Percentiles rank a stretch among this genome's conserved stretches.
Evolutionary conservation across 2,329 filamentous ascomycete genomes (phyloP).

Genomic region (Zymoseptoria pseudotritici): DNA sequence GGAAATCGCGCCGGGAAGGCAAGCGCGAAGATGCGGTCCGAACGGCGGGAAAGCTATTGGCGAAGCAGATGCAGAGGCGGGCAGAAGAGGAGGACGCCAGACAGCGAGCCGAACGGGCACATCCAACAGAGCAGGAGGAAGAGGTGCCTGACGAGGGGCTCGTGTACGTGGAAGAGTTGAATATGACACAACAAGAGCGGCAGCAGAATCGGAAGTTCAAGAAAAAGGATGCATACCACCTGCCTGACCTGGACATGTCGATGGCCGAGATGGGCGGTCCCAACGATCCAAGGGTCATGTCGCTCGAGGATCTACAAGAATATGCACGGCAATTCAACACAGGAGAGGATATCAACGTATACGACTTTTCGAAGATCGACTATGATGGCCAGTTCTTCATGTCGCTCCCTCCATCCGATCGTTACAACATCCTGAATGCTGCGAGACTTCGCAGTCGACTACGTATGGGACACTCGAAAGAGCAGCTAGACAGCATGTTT

Average conservation of each 20-base stretch:
- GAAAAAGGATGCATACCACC: conserved; percentile 90
- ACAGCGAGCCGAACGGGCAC: conserved; percentile 45
- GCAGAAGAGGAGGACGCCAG: conserved; percentile 73
- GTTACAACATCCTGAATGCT: conserved; percentile 96
- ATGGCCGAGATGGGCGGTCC: conserved; percentile 81
- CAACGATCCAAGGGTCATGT: conserved; percentile 95
- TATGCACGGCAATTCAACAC: conserved; percentile 88
- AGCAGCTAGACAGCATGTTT: conserved; percentile 94
- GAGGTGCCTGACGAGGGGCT: conserved; percentile 64
- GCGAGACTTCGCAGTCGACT: conserved; percentile 79
- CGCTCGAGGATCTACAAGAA: conserved; percentile 82
- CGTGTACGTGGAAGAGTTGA: conserved; percentile 85
- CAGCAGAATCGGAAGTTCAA: conserved; percentile 68
- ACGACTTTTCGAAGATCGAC: conserved; percentile 98
- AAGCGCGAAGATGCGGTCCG: conserved; percentile 84
- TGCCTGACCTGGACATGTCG: conserved; percentile 73
- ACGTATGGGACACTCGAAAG: conserved; percentile 93
- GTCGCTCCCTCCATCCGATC: conserved; percentile 78
- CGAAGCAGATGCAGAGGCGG: conserved; percentile 84
- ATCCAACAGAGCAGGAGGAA: conserved; percentile 47
- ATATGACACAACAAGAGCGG: conserved; percentile 71
- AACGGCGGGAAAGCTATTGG: conserved; percentile 85
- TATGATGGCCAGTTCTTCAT: conserved; percentile 94
- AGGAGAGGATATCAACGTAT: conserved; percentile 77
- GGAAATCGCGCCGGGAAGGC: conserved; percentile 76